Percentiles rank a stretch among this genome's conserved stretches.
These are phyloP conservation scores for Beauveria bassiana DNA, from an alignment of 2,329 filamentous ascomycete species.

Conservation along the genomic window DNA sequence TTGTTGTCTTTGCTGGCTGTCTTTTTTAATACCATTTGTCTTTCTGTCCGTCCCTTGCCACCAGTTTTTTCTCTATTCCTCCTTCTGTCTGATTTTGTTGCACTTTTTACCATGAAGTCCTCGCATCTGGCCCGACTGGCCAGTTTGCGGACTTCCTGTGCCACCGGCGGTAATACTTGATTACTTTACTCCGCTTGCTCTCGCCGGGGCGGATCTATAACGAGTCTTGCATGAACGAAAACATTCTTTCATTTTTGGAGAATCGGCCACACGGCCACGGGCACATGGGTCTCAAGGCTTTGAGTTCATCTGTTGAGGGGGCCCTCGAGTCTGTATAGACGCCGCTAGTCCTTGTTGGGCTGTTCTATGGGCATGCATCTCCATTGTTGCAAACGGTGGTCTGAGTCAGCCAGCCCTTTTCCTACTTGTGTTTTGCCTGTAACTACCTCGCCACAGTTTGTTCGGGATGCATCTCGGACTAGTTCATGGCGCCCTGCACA, in stretches of 20 bases:
- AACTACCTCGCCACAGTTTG: background rate
- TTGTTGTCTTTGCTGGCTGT: conserved; percentile 15
- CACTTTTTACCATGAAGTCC: background rate
- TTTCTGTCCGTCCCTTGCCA: background rate
- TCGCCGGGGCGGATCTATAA: conserved; percentile 29
- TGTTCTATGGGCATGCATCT: background rate
- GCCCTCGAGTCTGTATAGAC: background rate
- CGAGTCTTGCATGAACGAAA: conserved; percentile 51
- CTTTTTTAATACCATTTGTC: conserved; percentile 11
- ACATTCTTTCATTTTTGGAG: conserved; percentile 27
- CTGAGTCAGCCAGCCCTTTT: background rate
- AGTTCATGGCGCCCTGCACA: background rate
- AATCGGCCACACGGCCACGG: background rate
- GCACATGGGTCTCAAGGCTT: background rate
- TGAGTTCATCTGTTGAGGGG: background rate
- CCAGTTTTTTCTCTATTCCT: background rate
- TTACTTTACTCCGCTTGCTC: conserved; percentile 27
- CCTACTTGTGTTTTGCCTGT: background rate
- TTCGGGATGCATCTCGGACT: background rate
- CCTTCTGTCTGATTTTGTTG: background rate
- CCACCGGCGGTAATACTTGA: conserved; percentile 17
- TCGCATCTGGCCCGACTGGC: background rate
- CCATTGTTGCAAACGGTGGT: background rate
- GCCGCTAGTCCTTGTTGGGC: background rate
- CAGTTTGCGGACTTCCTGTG: background rate